Evolutionary conservation across 1,139 yeast species (phyloP), one percentile per base, ranked within the genome.

Genomic region (Citeromyces hawaiiensis): DNA sequence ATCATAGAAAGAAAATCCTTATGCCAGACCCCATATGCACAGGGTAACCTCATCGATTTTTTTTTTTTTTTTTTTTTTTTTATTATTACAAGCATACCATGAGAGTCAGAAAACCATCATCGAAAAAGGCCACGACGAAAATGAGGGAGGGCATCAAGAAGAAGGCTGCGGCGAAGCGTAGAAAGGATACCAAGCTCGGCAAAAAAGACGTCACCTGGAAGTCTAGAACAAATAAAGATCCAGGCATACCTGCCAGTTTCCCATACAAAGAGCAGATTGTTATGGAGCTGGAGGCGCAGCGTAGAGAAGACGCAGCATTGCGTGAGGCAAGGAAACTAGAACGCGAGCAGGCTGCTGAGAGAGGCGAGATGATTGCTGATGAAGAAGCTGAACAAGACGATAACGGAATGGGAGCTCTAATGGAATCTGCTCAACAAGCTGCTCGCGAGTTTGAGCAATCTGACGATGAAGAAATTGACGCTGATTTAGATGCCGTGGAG

Each of bases 161-260:
- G 75, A 91, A 91, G 64, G 88, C 95, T 3, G 73, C 91, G 36
- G 96, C 97, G 18, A 93, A 88, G 52, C 72, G 81, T 50, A 76
- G 94, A 61, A 91, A 91, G 59, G 83, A 83, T 56, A 74, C 71
- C 51, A 91, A 91, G 63, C 50, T 60, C 16, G 73, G 94, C 29
- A 91, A 91, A 70, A 87, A 76, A 57, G 96, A 88, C 57, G 76
- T 76, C 6, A 88, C 97, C 11, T 91, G 98, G 98, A 86, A 75
- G 58, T 83, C 95, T 30, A 76, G 80, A 56, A 63, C 64, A 43
- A 75, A 76, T 53, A 88, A 83, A 62, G 96, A 87, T 57, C 88
- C 88, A 7, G 96, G 96, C 49, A 91, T 91, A 51, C 99, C 99
- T 42, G 68, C 94, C 38, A 79, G 81, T 50, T 91, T 87, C 70